Conservation (phyloP, 176 grass and related monocot genomes). For the Hordeum marinum region DNA sequence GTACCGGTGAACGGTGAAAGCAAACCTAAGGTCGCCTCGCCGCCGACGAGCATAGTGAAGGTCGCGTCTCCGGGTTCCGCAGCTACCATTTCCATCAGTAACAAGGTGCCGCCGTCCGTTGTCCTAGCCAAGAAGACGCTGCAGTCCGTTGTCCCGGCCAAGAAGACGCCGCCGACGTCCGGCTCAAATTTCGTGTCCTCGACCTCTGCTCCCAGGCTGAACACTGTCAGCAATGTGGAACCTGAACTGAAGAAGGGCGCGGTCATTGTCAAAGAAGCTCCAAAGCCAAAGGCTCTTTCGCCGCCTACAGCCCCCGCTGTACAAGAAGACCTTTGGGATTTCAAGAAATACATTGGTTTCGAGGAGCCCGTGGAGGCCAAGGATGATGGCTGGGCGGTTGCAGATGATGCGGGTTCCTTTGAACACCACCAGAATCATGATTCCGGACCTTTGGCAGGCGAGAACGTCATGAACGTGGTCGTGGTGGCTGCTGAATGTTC, state of each 20-base stretch:
- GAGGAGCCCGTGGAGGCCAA: slow-evolving; percentile 18
- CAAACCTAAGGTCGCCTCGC: neutral
- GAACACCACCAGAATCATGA: slow-evolving; percentile 40
- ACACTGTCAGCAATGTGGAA: neutral
- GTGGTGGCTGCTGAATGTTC: slow-evolving; percentile 82
- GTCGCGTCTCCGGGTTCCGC: neutral
- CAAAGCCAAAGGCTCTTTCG: neutral
- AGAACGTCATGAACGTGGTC: slow-evolving; percentile 94
- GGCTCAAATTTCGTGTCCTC: neutral
- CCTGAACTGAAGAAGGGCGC: neutral
- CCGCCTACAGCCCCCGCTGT: neutral
- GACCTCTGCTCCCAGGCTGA: neutral
- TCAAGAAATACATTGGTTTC: slow-evolving; percentile 35
- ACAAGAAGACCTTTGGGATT: slow-evolving; percentile 13
- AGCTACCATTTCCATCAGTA: neutral
- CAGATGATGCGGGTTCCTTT: slow-evolving; percentile 25
- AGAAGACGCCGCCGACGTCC: neutral
- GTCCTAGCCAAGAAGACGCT: neutral
- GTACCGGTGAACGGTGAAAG: neutral
- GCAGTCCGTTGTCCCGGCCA: neutral
- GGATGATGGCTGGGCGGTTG: neutral
- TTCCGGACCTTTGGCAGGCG: slow-evolving; percentile 62
- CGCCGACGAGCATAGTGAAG: neutral
- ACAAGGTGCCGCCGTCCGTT: neutral
- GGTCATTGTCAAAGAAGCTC: neutral